phyloP scores from a whole-genome alignment of 139 green algal genomes.

The Tetradesmus lagerheimii region DNA sequence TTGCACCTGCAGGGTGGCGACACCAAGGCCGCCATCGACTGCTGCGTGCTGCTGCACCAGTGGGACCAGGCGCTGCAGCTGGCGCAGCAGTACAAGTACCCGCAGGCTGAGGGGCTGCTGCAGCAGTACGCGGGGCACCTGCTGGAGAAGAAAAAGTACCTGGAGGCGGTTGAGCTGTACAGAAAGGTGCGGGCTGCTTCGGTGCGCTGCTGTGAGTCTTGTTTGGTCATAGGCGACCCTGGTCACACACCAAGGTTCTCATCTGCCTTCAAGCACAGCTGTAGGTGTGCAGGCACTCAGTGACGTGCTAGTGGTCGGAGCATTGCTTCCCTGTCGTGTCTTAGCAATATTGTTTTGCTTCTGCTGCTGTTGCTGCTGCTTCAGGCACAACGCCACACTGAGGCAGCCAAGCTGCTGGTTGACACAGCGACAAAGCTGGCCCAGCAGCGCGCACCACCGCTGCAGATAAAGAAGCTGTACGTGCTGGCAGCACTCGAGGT shows the following conservation, averaged over 20 bases:
- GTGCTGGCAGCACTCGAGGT: conserved; percentile 86
- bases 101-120: conserved; percentile 74
- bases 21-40: conserved; percentile 83
- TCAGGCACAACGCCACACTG: conserved; percentile 73
- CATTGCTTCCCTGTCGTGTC: not conserved
- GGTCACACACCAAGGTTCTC: too few species aligned
- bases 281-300: not conserved
- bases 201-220: not conserved
- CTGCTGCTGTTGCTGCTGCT: not conserved
- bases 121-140: conserved; percentile 81
- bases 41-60: conserved; percentile 86
- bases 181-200: conserved; percentile 59
- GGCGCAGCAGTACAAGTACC: conserved; percentile 71
- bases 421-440: conserved; percentile 56
- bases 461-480: conserved; percentile 89
- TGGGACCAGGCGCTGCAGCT: conserved; percentile 84
- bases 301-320: too few species aligned
- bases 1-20: conserved; percentile 62
- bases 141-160: conserved; percentile 75
- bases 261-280: too few species aligned
- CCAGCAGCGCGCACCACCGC: conserved; percentile 59
- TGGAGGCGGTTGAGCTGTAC: conserved; percentile 79
- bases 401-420: conserved; percentile 77
- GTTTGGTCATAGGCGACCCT: not conserved
- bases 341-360: not conserved